Conservation (phyloP, 2,329 filamentous ascomycete species). For the Thielaviopsis cerberus region DNA sequence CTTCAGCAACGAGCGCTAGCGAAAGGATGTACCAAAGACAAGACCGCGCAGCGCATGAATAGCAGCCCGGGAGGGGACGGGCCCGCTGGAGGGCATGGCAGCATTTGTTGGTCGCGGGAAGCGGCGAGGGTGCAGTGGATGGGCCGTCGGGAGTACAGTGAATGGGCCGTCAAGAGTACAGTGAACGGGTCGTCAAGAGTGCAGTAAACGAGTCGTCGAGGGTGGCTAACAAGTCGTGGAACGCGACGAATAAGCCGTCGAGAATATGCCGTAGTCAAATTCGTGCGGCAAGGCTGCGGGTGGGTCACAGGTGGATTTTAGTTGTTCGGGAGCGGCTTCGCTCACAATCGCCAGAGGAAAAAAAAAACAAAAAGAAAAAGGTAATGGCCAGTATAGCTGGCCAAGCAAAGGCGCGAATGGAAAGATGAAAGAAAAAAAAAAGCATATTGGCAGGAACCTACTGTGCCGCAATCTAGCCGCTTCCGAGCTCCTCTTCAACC, state of each 20-base stretch:
- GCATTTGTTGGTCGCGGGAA: not conserved
- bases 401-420: too few species aligned
- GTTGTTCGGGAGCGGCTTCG: not conserved
- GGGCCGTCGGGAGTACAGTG: not conserved
- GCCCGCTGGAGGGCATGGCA: constrained; percentile 27
- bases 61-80: constrained; percentile 35
- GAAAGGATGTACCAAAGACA: constrained; percentile 38
- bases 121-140: not conserved
- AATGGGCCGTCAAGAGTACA: not conserved
- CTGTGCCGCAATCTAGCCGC: not conserved
- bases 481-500: not conserved
- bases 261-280: not conserved
- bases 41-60: constrained; percentile 37
- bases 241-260: not conserved
- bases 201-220: not conserved
- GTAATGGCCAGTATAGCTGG: too few species aligned
- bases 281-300: not conserved
- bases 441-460: not conserved
- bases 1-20: constrained; percentile 34
- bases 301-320: not conserved
- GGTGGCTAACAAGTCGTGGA: not conserved
- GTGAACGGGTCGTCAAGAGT: not conserved
- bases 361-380: not conserved
- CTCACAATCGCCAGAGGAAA: not conserved
- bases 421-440: not conserved